Evolutionary conservation across 2,329 filamentous ascomycete species (phyloP), one percentile per base, ranked within the genome.

Genomic region (Pseudogymnoascus sp.): DNA sequence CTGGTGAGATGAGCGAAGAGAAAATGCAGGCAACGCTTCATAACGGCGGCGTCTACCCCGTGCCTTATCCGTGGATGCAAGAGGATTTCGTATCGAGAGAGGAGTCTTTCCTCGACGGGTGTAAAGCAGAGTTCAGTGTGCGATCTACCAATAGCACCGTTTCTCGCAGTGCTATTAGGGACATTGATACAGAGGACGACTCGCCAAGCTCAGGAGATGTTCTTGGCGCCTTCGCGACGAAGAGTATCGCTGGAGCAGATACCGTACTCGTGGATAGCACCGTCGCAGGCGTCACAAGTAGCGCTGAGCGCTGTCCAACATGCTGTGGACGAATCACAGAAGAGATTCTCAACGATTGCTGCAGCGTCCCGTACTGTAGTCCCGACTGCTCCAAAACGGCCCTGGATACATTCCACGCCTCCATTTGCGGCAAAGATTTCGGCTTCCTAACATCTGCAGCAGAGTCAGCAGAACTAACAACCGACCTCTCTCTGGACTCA

Each of bases 371-470:
- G 5, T 73, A 70, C 62, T 73, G 72, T 62, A 69, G 67, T n/a
- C 33, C 63, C 16, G 52, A 14, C 7, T 73, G 72, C 62, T 67
- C 67, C 14, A 60, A 66, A 14, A 60, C 66, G 9, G 72, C 71
- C 2, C 39, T 69, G 23, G 33, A 62, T 3, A 69, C 66, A 6
- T 73, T 70, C 60, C 71, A 74, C 49, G 58, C 58, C 19, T 62
- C 67, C 11, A 41, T 72, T 3, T 73, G 72, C 59, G 67, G 69
- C 2, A 71, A 69, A 62, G 67, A 72, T 62, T 68, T 74, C 61
- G 49, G 59, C 3, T 73, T 68, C 64, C 67, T 73, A 7, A 64
- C 68, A 4, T 62, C 64, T 5, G 45, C 63, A 22, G 66, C 67
- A 4, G 60, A 65, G 45, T 62, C 61, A 45, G 67, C 66, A 35